Conservation (phyloP, 768 basidiomycete species). For the Mycena belliarum region DNA sequence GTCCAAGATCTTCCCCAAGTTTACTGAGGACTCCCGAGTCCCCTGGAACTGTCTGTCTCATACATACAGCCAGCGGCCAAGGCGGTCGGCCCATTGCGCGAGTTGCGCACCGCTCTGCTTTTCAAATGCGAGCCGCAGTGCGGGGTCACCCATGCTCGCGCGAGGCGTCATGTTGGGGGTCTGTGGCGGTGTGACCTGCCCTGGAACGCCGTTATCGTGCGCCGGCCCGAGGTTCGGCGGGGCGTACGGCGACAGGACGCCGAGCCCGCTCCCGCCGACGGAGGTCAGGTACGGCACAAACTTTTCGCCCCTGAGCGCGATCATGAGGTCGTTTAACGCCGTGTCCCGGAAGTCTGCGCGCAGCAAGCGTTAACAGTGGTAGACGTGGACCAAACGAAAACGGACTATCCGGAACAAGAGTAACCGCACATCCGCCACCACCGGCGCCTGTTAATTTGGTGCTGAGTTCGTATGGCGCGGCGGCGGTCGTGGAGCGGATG, state of each 20-base stretch:
- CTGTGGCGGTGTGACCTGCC: constrained; percentile 52
- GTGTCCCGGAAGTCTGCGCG: constrained; percentile 71
- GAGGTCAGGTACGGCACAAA: constrained; percentile 89
- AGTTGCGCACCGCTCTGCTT: constrained; percentile 42
- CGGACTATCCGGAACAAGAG: constrained; percentile 91
- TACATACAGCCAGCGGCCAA: constrained; percentile 66
- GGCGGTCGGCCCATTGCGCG: constrained; percentile 50
- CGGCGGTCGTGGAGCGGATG: constrained; percentile 70
- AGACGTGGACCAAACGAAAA: constrained; percentile 12
- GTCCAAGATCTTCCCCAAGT: too few relatives aligned
- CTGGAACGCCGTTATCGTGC: constrained; percentile 28
- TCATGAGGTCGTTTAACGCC: constrained; percentile 57
- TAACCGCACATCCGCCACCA: constrained; percentile 97
- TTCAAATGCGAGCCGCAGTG: constrained; percentile 47
- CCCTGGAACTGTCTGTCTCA: constrained; percentile 26
- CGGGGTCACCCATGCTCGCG: constrained; percentile 28
- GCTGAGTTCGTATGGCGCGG: constrained; percentile 65
- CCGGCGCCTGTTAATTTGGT: constrained; percentile 99
- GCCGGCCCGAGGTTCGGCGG: constrained; percentile 36
- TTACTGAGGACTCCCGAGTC: too few relatives aligned
- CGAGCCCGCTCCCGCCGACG: constrained; percentile 92
- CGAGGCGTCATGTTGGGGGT: constrained; percentile 36
- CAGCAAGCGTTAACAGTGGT: constrained; percentile 8
- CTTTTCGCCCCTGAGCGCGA: constrained; percentile 57
- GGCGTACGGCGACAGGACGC: constrained; percentile 69